Evolutionary conservation across 225 moss, liverwort and hornwort genomes (phyloP).

Genomic region (Marchantia paleacea): DNA sequence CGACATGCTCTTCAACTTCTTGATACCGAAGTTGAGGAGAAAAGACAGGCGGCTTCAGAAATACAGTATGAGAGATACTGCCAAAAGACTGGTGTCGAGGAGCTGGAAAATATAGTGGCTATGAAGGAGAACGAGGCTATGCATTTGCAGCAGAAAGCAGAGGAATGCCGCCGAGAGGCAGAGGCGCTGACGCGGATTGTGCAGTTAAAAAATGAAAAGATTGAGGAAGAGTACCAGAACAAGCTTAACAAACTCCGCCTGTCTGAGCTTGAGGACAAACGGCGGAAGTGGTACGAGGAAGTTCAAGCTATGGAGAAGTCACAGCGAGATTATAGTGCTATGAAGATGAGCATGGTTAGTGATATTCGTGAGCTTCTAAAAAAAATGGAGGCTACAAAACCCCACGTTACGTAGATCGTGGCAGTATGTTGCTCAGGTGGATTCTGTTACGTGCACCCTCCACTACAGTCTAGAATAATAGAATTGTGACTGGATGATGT

Average conservation of each 20-base stretch:
- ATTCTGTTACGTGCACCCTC: conserved; percentile 19
- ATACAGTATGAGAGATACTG: conserved; percentile 74
- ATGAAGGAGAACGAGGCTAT: conserved; percentile 91
- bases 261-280: conserved; percentile 73
- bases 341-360: conserved; percentile 57
- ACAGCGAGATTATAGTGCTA: conserved; percentile 45
- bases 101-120: conserved; percentile 83
- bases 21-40: conserved; percentile 82
- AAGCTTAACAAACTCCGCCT: conserved; percentile 73
- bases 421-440: conserved; percentile 33
- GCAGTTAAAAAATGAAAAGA: conserved; percentile 79
- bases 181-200: conserved; percentile 86
- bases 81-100: conserved; percentile 79
- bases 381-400: conserved; percentile 43
- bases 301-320: conserved; percentile 61
- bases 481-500: conserved; percentile 24
- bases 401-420: conserved; percentile 27
- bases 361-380: conserved; percentile 48
- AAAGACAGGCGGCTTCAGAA: conserved; percentile 75
- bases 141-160: conserved; percentile 83
- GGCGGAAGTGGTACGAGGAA: conserved; percentile 69
- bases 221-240: conserved; percentile 74
- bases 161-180: conserved; percentile 88
- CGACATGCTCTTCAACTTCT: conserved; percentile 72
- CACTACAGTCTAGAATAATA: conserved; percentile 12